Evolutionary conservation across 2,329 filamentous ascomycete genomes (phyloP).

Genomic region (Amylocarpus encephaloides): DNA sequence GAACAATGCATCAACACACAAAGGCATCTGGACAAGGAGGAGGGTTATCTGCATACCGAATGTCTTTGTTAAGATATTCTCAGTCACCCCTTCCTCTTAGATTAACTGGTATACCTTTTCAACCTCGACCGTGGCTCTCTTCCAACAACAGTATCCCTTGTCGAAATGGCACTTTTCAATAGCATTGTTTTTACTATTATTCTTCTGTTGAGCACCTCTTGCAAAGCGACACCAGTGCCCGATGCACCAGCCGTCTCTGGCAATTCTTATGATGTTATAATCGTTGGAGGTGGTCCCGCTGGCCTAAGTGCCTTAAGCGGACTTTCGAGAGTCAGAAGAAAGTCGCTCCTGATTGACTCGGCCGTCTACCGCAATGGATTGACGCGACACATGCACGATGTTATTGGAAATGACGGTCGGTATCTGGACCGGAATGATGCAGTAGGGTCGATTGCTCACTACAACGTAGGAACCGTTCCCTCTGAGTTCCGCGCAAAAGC

Average conservation of each 20-base stretch:
- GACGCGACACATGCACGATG: slow-evolving; percentile 39
- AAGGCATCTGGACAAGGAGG: too few relatives aligned
- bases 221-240: not conserved
- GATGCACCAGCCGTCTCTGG: not conserved
- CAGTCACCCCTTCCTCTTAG: too few relatives aligned
- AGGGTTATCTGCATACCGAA: too few relatives aligned
- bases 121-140: too few relatives aligned
- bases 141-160: too few relatives aligned
- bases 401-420: slow-evolving; percentile 34
- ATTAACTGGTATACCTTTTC: too few relatives aligned
- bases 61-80: too few relatives aligned
- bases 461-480: slow-evolving; percentile 28
- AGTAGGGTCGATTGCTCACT: slow-evolving; percentile 16
- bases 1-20: too few relatives aligned
- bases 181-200: not conserved
- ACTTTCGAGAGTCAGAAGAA: slow-evolving; percentile 34
- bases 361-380: slow-evolving; percentile 37
- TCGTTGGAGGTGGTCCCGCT: slow-evolving; percentile 36
- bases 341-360: slow-evolving; percentile 38
- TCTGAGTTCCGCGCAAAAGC: slow-evolving; percentile 29
- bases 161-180: too few relatives aligned
- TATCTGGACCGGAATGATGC: not conserved
- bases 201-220: not conserved
- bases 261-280: slow-evolving; percentile 28
- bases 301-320: slow-evolving; percentile 36